Evolutionary conservation across 2,329 filamentous ascomycete genomes (phyloP).

Genomic region (Ceratocystis eucalypticola): DNA sequence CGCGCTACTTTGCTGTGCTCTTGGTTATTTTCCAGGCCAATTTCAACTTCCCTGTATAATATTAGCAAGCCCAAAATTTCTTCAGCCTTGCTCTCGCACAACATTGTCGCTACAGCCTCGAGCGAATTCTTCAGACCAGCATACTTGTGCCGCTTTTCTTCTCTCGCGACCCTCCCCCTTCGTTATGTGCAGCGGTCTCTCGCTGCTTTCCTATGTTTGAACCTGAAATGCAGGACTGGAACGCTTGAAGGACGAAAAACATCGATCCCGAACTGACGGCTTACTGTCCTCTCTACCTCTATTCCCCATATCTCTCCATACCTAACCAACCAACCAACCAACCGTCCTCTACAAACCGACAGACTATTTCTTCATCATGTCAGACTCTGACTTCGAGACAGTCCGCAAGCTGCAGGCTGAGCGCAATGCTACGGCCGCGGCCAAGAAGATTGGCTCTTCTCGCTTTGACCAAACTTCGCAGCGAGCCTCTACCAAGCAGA

Average conservation of each 20-base stretch:
- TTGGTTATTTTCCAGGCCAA: constrained; percentile 19
- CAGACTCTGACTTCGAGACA: constrained; percentile 72
- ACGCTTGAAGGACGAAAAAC: constrained; percentile 19
- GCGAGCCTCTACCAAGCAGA: constrained; percentile 76
- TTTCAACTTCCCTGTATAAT: constrained; percentile 18
- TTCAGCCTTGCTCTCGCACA: constrained; percentile 22
- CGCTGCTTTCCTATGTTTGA: constrained; percentile 18
- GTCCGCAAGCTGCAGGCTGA: constrained; percentile 82
- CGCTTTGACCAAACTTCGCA: constrained; percentile 67
- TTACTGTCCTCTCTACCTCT: constrained; percentile 5
- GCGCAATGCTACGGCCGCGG: constrained; percentile 68
- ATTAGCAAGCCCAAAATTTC: constrained; percentile 19
- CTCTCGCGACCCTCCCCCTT: constrained; percentile 25
- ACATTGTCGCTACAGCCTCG: constrained; percentile 23
- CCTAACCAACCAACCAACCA: neutral
- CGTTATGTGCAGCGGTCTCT: constrained; percentile 21
- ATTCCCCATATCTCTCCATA: neutral
- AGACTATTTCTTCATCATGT: constrained; percentile 37
- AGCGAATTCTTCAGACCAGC: constrained; percentile 22
- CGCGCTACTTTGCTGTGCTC: neutral
- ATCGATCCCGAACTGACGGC: constrained; percentile 14
- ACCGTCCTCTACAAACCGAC: neutral
- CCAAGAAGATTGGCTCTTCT: constrained; percentile 63
- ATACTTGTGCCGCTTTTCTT: constrained; percentile 21
- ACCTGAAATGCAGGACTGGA: constrained; percentile 19